Base-by-base conservation (phyloP, 2,329 filamentous ascomycete genomes). In the Camptophora hylomeconis region DNA sequence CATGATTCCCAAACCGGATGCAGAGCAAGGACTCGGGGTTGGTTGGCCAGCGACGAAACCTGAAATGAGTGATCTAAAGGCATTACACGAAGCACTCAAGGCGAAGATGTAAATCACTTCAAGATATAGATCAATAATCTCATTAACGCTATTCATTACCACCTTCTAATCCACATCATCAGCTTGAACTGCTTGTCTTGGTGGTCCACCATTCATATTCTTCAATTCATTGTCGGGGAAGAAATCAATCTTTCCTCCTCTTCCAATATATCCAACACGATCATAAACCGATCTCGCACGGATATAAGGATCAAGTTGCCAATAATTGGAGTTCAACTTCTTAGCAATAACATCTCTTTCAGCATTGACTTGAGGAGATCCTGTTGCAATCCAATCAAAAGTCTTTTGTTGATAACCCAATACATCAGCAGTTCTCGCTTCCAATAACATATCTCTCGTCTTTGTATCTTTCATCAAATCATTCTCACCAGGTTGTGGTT, bases 1-100 rank as follows among this genome's bases (percentile, higher is more conserved):
- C 51, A 77, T 95, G 79, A 98, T 98, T 39, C 89, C 89, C 19
- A 98, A 98, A 66, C 87, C 89, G 28, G 92, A 82, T 48, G 63
- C 75, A 46, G 49, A 64, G 19, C 80, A 95, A 53, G 89, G 89
- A 5, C 62, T 98, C 28, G 73, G 69, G 4, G 67, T 95, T 43
- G 54, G 59, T 18, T 98, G 89, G 89, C 83, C 86, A 12, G 63
- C 75, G 39, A 69, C 81, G 57, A 56, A 63, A 37, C 68, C 69
- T 2, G 76, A 93, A 45, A 92, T 89, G 78, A 80, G 82, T 1
- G 70, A 75, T 51, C 61, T 98, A 46, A 81, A 86, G 66, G 72
- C 70, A 39, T 61, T 92, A 37, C 66, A 70, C 37, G 83, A 87
- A 53, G 80, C 92, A 31, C 65, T 98, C 50, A 92, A 92, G 69